Base-by-base conservation (phyloP, 768 basidiomycete species). In the Naganishia friedmannii region DNA sequence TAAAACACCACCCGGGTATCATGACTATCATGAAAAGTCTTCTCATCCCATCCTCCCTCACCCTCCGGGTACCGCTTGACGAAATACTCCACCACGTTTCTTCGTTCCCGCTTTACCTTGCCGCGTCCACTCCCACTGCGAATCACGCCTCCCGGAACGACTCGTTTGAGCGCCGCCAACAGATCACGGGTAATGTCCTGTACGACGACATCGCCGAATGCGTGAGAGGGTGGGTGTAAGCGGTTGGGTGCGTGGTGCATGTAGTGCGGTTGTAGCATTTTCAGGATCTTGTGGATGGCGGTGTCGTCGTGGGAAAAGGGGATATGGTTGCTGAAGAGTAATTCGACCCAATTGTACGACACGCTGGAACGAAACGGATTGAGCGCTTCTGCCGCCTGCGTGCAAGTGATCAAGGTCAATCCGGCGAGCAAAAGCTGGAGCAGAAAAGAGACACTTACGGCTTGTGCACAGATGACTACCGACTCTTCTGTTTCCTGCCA, bases 61-160 rank as follows among this genome's bases (percentile, higher is more conserved):
- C 60, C 54, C 10, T 19, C 10, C 0, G 29, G n/a, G 26, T 42
- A 63, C 42, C 60, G 5, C 60, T 63, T 63, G 42, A 63, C 39
- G 26, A 63, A 63, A 29, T 45, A 63, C 60, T 63, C 60, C 17
- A 63, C 60, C 15, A 45, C 39, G 26, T 63, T 28, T 13, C 42
- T 42, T 13, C 42, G 7, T 8, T 42, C 42, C 42, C 42, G 42
- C 42, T 42, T 42, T 5, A 42, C 42, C 15, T 8, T 42, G 2
- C 42, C 42, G 2, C 42, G 7, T 17, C 42, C 42, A 8, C 42
- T 42, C 15, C 42, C 42, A 8, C 15, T 42, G 42, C 42, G 42
- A 17, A 15, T 17, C 2, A 42, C 15, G 15, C 42, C 42, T n/a
- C 19, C 48, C 4, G 60, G 60, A 26, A 45, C 39, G 12, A 63